Percentiles rank a stretch among this genome's conserved stretches.
Conservation (phyloP, 371 early-diverging fungal species). For the Conidiobolus incongruus region DNA sequence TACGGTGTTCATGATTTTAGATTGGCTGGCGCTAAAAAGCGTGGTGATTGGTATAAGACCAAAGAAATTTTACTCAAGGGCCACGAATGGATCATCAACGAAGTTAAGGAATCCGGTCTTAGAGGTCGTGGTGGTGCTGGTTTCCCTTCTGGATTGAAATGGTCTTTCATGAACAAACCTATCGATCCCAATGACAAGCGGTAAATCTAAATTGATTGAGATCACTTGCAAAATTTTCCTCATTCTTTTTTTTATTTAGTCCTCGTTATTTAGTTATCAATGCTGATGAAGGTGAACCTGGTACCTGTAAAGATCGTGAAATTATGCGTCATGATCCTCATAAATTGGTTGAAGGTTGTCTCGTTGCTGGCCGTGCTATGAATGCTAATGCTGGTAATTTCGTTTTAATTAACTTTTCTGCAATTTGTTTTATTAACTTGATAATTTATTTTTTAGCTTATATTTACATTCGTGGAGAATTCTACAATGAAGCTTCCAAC, state of each 20-base stretch:
- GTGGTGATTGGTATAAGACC: conserved; percentile 97
- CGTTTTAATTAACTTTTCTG: neutral
- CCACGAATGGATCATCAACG: conserved; percentile 88
- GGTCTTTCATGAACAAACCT: conserved; percentile 97
- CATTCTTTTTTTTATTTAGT: conserved; percentile 10
- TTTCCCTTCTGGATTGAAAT: conserved; percentile 92
- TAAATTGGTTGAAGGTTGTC: conserved; percentile 91
- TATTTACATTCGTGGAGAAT: conserved; percentile 96
- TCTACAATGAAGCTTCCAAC: conserved; percentile 87
- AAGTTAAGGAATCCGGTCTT: conserved; percentile 88
- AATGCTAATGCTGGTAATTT: conserved; percentile 68
- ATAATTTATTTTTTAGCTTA: conserved; percentile 30
- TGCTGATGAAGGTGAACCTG: conserved; percentile 97
- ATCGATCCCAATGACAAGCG: conserved; percentile 27
- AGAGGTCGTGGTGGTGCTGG: conserved; percentile 97
- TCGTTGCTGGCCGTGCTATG: conserved; percentile 93
- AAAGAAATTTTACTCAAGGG: conserved; percentile 93
- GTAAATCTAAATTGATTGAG: conserved; percentile 12
- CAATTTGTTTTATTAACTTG: neutral
- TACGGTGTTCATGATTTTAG: conserved; percentile 80
- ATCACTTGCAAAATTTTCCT: no score
- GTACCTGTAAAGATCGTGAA: conserved; percentile 97
- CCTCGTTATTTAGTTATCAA: conserved; percentile 92
- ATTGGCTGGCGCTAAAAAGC: conserved; percentile 70
- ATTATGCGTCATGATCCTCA: conserved; percentile 96